Evolutionary conservation across 192 early-diverging fungal genomes (phyloP).

Genomic region (Backusella tarrabulga): DNA sequence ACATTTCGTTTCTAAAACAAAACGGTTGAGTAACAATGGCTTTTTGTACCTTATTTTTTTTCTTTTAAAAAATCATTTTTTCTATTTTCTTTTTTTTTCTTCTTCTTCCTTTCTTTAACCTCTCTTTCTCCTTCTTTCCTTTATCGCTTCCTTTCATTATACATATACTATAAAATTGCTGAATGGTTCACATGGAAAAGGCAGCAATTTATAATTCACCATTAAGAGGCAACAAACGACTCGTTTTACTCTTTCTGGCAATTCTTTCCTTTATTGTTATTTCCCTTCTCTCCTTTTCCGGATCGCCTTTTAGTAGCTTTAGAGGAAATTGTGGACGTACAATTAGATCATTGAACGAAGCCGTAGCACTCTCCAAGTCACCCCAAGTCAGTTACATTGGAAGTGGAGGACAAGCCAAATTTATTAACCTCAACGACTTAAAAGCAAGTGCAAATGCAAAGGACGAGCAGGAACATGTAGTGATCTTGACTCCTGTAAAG

Average conservation of each 20-base stretch:
- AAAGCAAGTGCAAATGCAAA: conserved; percentile 25
- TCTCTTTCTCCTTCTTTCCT: neutral
- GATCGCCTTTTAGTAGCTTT: neutral
- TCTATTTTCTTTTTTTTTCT: neutral
- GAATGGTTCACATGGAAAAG: conserved; percentile 4
- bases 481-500: conserved; percentile 60
- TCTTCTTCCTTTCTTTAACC: neutral
- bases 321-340: neutral
- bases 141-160: neutral
- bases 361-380: neutral
- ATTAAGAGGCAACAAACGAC: conserved; percentile 13
- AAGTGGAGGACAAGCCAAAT: conserved; percentile 14
- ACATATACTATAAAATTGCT: neutral
- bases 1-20: neutral
- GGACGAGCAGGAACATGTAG: conserved; percentile 28
- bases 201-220: conserved; percentile 10
- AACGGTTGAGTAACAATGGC: neutral
- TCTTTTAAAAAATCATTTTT: neutral
- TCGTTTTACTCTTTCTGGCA: neutral
- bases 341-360: conserved; percentile 13
- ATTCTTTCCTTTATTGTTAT: conserved; percentile 11
- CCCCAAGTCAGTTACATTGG: neutral
- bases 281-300: conserved; percentile 13
- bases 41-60: conserved; percentile 4
- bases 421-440: conserved; percentile 25